Percentiles rank a stretch among this genome's conserved stretches.
Evolutionary conservation across 2,329 filamentous ascomycete species (phyloP).

Genomic region (Nemania sp.): DNA sequence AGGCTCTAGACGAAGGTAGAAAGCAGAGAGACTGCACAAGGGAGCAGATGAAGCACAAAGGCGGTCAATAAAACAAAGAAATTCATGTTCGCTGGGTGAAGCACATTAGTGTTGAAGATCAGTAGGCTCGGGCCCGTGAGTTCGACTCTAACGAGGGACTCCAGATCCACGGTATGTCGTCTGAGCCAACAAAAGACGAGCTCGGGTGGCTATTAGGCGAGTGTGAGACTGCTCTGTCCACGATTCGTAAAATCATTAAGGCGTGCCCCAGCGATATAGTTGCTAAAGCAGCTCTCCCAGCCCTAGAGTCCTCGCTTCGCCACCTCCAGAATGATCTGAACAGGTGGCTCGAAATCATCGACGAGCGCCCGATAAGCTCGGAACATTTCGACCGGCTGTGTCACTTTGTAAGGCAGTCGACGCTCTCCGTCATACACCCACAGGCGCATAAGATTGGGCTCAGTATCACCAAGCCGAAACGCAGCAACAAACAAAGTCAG

Average conservation of each 20-base stretch:
- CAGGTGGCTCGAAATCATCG: background rate
- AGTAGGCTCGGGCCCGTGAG: background rate
- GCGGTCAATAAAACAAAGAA: background rate
- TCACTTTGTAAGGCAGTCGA: slow-evolving; percentile 2
- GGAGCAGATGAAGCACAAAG: background rate
- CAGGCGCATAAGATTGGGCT: background rate
- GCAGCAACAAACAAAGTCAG: background rate
- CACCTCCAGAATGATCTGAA: background rate
- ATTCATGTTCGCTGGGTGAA: background rate
- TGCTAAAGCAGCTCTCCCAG: background rate
- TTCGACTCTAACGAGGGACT: background rate
- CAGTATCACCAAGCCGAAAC: background rate
- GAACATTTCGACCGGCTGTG: slow-evolving; percentile 2
- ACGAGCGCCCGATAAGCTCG: background rate
- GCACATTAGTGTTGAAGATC: background rate
- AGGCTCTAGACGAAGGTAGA: too few relatives aligned
- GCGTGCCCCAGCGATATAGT: background rate
- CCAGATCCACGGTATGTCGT: background rate
- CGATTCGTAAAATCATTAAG: background rate
- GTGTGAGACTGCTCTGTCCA: slow-evolving; percentile 1
- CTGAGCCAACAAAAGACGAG: background rate
- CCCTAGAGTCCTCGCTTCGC: background rate
- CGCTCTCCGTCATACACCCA: slow-evolving; percentile 3
- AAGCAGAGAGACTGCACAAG: too few relatives aligned
- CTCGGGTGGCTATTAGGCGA: background rate